These are phyloP conservation scores for Colletotrichum liriopes DNA, from an alignment of 2,329 filamentous ascomycete genomes.

Conservation along the genomic window DNA sequence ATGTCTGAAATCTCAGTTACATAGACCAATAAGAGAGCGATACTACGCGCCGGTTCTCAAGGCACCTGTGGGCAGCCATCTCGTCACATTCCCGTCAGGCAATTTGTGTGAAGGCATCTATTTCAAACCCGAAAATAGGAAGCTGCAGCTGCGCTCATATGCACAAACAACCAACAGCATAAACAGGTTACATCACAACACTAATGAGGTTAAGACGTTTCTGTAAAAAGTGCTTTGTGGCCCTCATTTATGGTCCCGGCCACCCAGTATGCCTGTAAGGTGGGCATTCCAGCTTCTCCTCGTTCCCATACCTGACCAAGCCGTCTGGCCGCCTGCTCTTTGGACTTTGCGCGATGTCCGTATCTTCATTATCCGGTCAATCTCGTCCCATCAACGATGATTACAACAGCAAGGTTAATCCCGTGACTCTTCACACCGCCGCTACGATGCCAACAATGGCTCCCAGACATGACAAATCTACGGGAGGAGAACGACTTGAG, in stretches of 20 bases:
- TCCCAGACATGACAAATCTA: not conserved
- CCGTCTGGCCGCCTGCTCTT: not conserved
- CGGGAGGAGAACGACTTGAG: too few species aligned
- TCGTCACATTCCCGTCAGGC: not conserved
- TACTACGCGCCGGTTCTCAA: not conserved
- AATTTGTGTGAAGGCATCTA: too few species aligned
- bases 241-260: not conserved
- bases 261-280: not conserved
- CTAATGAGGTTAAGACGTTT: not conserved
- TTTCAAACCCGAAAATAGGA: not conserved
- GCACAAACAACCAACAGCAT: slow-evolving; percentile 2
- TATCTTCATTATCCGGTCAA: not conserved
- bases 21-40: not conserved
- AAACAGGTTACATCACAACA: not conserved
- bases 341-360: not conserved
- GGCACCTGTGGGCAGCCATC: not conserved
- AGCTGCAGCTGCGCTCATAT: not conserved
- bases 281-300: not conserved
- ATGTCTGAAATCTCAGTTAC: not conserved
- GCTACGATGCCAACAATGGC: not conserved
- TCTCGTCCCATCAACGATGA: not conserved
- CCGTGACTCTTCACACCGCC: not conserved
- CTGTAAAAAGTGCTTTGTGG: not conserved
- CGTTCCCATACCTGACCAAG: not conserved
- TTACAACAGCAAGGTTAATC: not conserved